Evolutionary conservation across 495 filamentous ascomycete genomes (phyloP).

Genomic region (Rostrohypoxylon terebratum): DNA sequence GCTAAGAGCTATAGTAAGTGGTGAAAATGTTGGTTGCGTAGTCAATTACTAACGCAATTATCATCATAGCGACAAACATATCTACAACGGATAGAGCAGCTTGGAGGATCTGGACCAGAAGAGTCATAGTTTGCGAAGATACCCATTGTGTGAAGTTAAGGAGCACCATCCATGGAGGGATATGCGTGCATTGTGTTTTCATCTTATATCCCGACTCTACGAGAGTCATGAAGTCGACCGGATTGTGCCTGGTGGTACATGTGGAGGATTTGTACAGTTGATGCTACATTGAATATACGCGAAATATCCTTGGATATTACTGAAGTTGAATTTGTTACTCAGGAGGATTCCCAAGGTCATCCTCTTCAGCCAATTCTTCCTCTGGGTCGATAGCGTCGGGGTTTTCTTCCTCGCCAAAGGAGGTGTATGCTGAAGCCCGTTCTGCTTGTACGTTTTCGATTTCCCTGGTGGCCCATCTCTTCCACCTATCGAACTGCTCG

Average conservation of each 20-base stretch:
- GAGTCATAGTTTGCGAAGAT: conserved; percentile 25
- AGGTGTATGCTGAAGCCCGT: conserved; percentile 61
- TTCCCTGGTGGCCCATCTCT: conserved; percentile 74
- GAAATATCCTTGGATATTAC: background rate
- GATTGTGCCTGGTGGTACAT: conserved; percentile 15
- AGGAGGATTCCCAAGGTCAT: background rate
- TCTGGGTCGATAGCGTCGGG: conserved; percentile 28
- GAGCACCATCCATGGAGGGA: conserved; percentile 20
- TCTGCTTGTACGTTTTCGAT: conserved; percentile 57
- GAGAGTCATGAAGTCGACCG: conserved; percentile 15
- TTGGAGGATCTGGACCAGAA: conserved; percentile 16
- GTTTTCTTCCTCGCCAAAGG: conserved; percentile 50
- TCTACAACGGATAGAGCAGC: conserved; percentile 35
- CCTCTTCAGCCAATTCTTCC: conserved; percentile 14
- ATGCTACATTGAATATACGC: conserved; percentile 40
- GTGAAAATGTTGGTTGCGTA: background rate
- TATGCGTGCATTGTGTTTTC: conserved; percentile 7
- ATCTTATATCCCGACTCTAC: conserved; percentile 14
- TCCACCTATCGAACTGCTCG: conserved; percentile 80
- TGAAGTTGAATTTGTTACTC: background rate
- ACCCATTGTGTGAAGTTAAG: conserved; percentile 23
- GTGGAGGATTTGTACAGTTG: conserved; percentile 41
- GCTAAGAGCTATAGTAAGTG: conserved; percentile 88
- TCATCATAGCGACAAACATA: conserved; percentile 38
- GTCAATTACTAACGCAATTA: conserved; percentile 15